Evolutionary conservation across 345 rosid genomes (phyloP).

Genomic region (Noccaea bulbosa): DNA sequence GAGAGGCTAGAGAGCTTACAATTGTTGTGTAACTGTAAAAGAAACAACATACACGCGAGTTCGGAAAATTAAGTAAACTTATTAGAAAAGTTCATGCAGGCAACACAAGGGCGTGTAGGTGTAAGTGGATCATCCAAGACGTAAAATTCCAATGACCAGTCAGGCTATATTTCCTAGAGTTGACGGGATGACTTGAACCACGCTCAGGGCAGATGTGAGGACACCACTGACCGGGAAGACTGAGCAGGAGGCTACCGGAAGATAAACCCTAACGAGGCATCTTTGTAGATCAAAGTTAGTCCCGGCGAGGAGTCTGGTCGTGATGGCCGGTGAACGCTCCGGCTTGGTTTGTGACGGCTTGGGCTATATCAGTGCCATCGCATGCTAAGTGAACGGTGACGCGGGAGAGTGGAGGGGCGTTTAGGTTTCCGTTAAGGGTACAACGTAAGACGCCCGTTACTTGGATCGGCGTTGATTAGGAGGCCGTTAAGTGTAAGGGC

Average conservation of each 20-base stretch:
- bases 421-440: conserved; percentile 17
- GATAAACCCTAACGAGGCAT: conserved; percentile 15
- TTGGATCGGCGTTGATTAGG: not conserved
- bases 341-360: conserved; percentile 3
- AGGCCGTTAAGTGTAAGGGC: conserved; percentile 3
- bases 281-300: not conserved
- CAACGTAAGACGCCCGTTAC: conserved; percentile 11
- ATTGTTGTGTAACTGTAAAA: not conserved
- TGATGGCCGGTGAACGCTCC: conserved; percentile 13
- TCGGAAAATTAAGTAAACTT: too few species aligned
- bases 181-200: conserved; percentile 2
- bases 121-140: not conserved
- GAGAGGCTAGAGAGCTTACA: not conserved
- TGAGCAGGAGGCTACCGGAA: conserved; percentile 4
- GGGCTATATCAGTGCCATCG: conserved; percentile 8
- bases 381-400: not conserved
- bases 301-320: not conserved
- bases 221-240: not conserved
- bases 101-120: not conserved
- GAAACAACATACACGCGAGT: too few species aligned
- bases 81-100: not conserved
- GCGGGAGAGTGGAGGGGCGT: conserved; percentile 9
- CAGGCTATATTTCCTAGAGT: conserved; percentile 19
- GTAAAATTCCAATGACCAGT: not conserved
- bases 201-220: not conserved